Evolutionary conservation across 192 early-diverging fungal species (phyloP).

Genomic region (Coemansia sp.): DNA sequence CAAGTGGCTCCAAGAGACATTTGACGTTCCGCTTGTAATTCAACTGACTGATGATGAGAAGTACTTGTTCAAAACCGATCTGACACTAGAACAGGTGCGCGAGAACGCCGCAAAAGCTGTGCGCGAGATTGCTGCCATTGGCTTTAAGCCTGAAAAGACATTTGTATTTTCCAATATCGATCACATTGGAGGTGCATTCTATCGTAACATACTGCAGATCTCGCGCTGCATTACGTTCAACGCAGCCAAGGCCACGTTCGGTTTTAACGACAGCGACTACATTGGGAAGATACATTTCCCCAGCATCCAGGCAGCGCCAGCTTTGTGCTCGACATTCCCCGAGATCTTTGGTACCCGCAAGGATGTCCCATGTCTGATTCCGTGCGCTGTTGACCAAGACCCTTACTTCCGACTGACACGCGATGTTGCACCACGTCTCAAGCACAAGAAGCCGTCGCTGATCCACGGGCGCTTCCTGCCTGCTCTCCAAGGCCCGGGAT

Average conservation of each 20-base stretch:
- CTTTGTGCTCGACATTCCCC: conserved; percentile 94
- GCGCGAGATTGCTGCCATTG: conserved; percentile 91
- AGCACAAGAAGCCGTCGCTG: conserved; percentile 93
- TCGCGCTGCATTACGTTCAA: conserved; percentile 82
- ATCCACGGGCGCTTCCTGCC: conserved; percentile 97
- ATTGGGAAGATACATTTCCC: conserved; percentile 96
- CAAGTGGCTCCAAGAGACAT: conserved; percentile 96
- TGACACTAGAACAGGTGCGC: conserved; percentile 79
- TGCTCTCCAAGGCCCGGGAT: conserved; percentile 81
- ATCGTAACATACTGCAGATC: conserved; percentile 89
- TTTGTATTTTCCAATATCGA: conserved; percentile 95
- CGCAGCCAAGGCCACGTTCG: conserved; percentile 85
- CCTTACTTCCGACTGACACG: conserved; percentile 98
- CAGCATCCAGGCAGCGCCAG: conserved; percentile 88
- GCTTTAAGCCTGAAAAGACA: conserved; percentile 93
- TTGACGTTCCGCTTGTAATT: conserved; percentile 92
- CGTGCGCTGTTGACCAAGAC: conserved; percentile 98
- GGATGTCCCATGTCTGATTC: conserved; percentile 95
- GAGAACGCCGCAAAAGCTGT: conserved; percentile 79
- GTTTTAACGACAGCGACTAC: conserved; percentile 84
- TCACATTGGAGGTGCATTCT: conserved; percentile 90
- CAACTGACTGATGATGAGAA: conserved; percentile 99
- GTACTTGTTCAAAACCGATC: conserved; percentile 89
- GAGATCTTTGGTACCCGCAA: conserved; percentile 88
- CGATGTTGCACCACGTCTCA: conserved; percentile 87